Evolutionary conservation across 2,329 filamentous ascomycete genomes (phyloP).

Genomic region (Xylaria sp.): DNA sequence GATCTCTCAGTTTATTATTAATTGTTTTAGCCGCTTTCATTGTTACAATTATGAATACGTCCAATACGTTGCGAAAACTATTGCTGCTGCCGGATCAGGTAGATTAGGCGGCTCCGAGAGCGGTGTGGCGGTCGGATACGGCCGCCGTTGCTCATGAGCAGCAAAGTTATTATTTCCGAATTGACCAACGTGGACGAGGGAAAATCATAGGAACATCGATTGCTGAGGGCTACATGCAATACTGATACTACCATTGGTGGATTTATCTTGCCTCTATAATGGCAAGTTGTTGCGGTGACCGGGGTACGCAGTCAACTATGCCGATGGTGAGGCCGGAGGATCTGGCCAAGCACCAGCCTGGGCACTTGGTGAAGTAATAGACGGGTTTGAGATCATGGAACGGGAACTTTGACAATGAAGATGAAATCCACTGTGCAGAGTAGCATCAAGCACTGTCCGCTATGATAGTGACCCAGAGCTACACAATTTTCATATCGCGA

Average conservation of each 20-base stretch:
- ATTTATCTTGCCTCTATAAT: neutral
- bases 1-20: neutral
- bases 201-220: too few relatives aligned
- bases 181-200: neutral
- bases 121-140: neutral
- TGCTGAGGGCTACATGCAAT: too few relatives aligned
- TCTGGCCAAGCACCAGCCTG: neutral
- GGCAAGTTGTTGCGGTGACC: too few relatives aligned
- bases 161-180: neutral
- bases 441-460: neutral
- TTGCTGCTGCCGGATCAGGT: neutral
- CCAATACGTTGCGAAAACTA: neutral
- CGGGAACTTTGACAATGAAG: neutral
- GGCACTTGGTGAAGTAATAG: neutral
- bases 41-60: neutral
- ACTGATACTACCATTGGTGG: neutral
- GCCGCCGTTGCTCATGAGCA: neutral
- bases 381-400: too few relatives aligned
- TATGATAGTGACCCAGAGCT: too few relatives aligned
- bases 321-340: neutral
- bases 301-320: neutral
- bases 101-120: neutral
- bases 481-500: too few relatives aligned
- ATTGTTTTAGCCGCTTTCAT: neutral
- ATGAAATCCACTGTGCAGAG: neutral